phyloP scores from a whole-genome alignment of 2,329 filamentous ascomycete genomes.

The Epichloe uncinata region DNA sequence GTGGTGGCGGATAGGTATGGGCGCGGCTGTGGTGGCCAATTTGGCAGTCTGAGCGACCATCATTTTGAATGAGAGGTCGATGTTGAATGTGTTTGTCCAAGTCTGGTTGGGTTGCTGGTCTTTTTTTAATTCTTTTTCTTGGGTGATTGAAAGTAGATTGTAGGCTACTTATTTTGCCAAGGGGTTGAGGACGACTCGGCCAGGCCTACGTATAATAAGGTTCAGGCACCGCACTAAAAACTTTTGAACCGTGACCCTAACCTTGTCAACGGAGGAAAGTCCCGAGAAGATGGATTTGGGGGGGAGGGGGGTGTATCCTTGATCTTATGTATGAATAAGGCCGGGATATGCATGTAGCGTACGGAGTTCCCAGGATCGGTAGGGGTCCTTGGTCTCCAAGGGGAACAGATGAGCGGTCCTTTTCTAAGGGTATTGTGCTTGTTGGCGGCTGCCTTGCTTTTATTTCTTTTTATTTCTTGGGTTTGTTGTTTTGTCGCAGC shows the following conservation, averaged over 20 bases:
- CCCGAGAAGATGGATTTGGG: not conserved
- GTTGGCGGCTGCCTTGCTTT: not conserved
- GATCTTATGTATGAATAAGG: not conserved
- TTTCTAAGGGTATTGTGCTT: too few relatives aligned
- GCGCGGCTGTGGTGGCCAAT: constrained; percentile 4
- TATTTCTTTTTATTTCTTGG: not conserved
- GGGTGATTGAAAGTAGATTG: not conserved
- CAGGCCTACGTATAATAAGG: not conserved
- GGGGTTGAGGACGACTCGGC: not conserved
- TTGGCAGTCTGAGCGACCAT: constrained; percentile 3
- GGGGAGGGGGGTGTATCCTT: too few relatives aligned
- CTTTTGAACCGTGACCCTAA: too few relatives aligned
- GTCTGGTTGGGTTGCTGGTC: too few relatives aligned
- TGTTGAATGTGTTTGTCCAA: not conserved
- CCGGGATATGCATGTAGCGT: not conserved
- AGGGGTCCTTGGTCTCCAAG: not conserved
- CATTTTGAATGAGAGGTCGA: not conserved
- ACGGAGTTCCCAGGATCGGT: not conserved
- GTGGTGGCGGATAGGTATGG: constrained; percentile 5
- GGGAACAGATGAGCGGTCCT: not conserved
- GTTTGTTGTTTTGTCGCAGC: too few relatives aligned
- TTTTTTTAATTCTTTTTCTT: not conserved
- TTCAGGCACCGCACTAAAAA: not conserved
- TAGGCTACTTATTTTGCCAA: not conserved
- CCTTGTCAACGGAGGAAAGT: not conserved